phyloP scores from a whole-genome alignment of 495 filamentous ascomycete genomes.

The Chaetomium fimeti region DNA sequence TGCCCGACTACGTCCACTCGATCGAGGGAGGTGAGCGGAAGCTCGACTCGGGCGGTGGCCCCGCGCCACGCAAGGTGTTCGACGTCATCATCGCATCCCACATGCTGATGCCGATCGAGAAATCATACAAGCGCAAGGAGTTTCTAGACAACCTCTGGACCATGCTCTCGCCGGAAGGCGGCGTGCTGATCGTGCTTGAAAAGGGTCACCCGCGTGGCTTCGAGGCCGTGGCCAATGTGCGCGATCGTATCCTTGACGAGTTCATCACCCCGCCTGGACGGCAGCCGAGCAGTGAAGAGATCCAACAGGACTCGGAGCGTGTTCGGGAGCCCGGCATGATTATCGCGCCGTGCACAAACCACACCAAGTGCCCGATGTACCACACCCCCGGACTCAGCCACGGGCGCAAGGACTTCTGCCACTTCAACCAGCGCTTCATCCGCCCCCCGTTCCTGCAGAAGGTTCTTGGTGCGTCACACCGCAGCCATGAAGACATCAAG shows the following conservation, averaged over 20 bases:
- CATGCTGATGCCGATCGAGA: slow-evolving; percentile 65
- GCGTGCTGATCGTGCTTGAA: slow-evolving; percentile 82
- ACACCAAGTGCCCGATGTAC: slow-evolving; percentile 86
- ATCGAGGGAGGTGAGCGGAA: slow-evolving; percentile 40
- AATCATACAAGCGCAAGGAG: slow-evolving; percentile 71
- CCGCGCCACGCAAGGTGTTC: slow-evolving; percentile 68
- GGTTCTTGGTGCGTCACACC: slow-evolving; percentile 62
- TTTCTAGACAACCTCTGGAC: slow-evolving; percentile 85
- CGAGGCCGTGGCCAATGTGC: slow-evolving; percentile 82
- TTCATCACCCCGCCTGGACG: slow-evolving; percentile 68
- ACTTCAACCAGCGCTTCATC: slow-evolving; percentile 85
- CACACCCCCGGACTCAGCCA: slow-evolving; percentile 59
- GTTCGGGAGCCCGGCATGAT: slow-evolving; percentile 77
- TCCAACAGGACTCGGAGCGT: slow-evolving; percentile 30
- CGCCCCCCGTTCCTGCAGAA: slow-evolving; percentile 79
- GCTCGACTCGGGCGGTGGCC: slow-evolving; percentile 40
- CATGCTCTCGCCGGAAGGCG: slow-evolving; percentile 78
- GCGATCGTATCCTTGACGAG: slow-evolving; percentile 70
- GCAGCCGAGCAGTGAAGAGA: slow-evolving; percentile 31
- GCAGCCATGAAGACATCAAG: slow-evolving; percentile 85
- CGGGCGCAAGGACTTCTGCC: slow-evolving; percentile 85
- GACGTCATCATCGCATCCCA: slow-evolving; percentile 91
- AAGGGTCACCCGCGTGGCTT: slow-evolving; percentile 91
- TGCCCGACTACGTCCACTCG: slow-evolving; percentile 84
- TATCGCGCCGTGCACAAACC: slow-evolving; percentile 93